Percentiles rank a stretch among this genome's conserved stretches.
Evolutionary conservation across 164 flowering plant species (phyloP).

Genomic region (Kingdonia uniflora): DNA sequence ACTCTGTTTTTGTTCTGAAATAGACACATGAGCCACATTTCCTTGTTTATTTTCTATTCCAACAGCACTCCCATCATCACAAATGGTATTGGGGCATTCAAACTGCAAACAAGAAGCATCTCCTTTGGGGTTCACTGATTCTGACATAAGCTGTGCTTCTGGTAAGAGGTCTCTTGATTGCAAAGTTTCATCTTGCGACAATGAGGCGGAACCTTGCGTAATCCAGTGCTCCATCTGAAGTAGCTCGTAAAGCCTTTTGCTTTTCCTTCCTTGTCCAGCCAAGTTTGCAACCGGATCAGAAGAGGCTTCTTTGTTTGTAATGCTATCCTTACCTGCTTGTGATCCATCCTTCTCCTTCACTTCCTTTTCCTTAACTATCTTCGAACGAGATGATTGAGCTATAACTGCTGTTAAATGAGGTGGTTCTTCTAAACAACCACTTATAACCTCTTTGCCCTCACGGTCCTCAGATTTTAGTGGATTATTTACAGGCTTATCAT

Average conservation of each 20-base stretch:
- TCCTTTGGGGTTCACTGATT: slow-evolving; percentile 15
- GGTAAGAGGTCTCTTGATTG: slow-evolving; percentile 14
- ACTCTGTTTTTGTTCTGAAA: slow-evolving; percentile 21
- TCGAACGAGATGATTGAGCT: slow-evolving; percentile 17
- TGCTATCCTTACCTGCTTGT: slow-evolving; percentile 7
- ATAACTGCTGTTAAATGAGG: slow-evolving; percentile 6
- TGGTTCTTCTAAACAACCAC: slow-evolving; percentile 13
- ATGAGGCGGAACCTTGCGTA: slow-evolving; percentile 18
- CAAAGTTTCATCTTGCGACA: slow-evolving; percentile 11
- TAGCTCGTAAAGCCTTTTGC: slow-evolving; percentile 48
- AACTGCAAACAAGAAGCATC: slow-evolving; percentile 12
- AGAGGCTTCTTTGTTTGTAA: slow-evolving; percentile 10
- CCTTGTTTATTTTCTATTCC: slow-evolving; percentile 19
- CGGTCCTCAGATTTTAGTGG: slow-evolving; percentile 15
- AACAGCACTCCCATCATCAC: slow-evolving; percentile 20
- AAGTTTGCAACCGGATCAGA: slow-evolving; percentile 17
- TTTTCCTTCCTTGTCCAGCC: slow-evolving; percentile 37
- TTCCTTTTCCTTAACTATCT: slow-evolving; percentile 31
- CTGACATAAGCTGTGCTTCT: slow-evolving; percentile 16
- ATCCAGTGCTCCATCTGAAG: slow-evolving; percentile 43
- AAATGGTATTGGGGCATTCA: slow-evolving; percentile 27
- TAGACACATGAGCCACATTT: slow-evolving; percentile 10
- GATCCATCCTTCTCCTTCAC: slow-evolving; percentile 6
- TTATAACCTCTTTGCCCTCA: slow-evolving; percentile 6
- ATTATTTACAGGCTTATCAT: slow-evolving; percentile 19